A percentile compares a stretch with the other conserved stretches of the same genome.
Conservation (phyloP, 2,329 filamentous ascomycete genomes). For the Leptographium galeiforme region DNA sequence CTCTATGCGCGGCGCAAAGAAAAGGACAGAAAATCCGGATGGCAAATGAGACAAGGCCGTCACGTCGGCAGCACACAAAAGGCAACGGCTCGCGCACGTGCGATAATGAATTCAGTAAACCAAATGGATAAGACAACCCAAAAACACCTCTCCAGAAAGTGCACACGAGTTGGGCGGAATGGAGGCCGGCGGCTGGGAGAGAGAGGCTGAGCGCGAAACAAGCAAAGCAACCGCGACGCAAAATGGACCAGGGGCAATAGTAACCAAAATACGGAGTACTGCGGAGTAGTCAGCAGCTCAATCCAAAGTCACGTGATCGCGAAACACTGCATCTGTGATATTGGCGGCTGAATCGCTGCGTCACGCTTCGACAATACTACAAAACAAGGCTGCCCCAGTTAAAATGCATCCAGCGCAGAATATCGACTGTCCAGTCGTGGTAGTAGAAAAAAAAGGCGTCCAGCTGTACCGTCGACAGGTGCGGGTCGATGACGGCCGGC, state of each 20-base stretch:
- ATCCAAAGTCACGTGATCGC: not conserved
- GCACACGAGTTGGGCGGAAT: not conserved
- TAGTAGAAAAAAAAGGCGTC: not conserved
- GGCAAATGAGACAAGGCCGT: not conserved
- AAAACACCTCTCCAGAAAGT: not conserved
- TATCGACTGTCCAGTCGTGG: not conserved
- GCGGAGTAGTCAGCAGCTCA: too few species aligned
- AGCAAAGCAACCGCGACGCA: not conserved
- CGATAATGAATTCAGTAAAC: not conserved
- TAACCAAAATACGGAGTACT: too few species aligned
- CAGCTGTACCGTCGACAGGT: conserved; percentile 1
- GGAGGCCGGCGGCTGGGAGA: not conserved
- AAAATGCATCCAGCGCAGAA: not conserved
- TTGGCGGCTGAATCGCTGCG: too few species aligned
- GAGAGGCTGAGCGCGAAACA: not conserved
- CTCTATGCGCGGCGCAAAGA: not conserved
- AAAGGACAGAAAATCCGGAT: not conserved
- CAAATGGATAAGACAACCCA: not conserved
- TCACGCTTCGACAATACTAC: not conserved
- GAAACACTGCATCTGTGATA: too few species aligned
- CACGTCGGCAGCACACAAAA: not conserved
- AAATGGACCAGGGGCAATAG: not conserved
- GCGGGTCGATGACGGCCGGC: conserved; percentile 5
- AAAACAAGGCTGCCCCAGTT: not conserved
- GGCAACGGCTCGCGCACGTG: not conserved